A percentile compares a stretch with the other conserved stretches of the same genome.
Conservation (phyloP, 1,139 yeast genomes). For the Saccharomyces hybrid region DNA sequence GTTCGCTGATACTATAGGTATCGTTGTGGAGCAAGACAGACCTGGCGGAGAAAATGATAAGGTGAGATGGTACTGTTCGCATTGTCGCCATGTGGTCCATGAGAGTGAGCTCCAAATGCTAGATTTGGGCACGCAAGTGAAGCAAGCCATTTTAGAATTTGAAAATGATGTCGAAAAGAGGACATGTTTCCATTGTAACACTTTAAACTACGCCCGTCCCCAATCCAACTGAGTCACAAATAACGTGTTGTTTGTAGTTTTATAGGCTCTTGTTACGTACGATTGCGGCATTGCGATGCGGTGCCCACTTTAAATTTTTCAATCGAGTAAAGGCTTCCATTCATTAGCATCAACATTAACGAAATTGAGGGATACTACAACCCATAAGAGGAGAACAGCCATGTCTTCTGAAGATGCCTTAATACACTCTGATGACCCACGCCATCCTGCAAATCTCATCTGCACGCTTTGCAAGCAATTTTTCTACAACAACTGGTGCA, state of each 20-base stretch:
- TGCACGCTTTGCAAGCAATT: conserved; percentile 75
- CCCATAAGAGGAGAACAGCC: neutral
- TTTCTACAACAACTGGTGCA: conserved; percentile 82
- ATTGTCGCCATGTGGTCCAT: conserved; percentile 57
- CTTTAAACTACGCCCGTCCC: conserved; percentile 57
- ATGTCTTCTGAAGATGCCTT: conserved; percentile 27
- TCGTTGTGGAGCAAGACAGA: conserved; percentile 92
- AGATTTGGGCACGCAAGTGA: conserved; percentile 87
- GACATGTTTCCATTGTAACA: conserved; percentile 72
- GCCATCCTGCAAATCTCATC: conserved; percentile 79
- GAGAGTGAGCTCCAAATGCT: conserved; percentile 66
- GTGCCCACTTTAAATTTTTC: neutral
- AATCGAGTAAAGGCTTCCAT: neutral
- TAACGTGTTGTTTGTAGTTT: too few relatives aligned
- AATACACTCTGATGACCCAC: conserved; percentile 44
- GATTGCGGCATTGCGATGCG: neutral
- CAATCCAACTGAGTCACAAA: conserved; percentile 17
- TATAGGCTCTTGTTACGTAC: neutral
- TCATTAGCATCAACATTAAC: neutral
- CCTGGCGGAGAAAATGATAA: conserved; percentile 62
- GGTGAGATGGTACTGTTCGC: conserved; percentile 79
- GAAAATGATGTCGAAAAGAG: conserved; percentile 56
- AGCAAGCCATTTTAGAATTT: conserved; percentile 68
- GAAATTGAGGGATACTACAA: too few relatives aligned
- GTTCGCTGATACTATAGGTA: conserved; percentile 76